Base-by-base conservation (phyloP, 805 yeast genomes). In the Ogataea philodendri region DNA sequence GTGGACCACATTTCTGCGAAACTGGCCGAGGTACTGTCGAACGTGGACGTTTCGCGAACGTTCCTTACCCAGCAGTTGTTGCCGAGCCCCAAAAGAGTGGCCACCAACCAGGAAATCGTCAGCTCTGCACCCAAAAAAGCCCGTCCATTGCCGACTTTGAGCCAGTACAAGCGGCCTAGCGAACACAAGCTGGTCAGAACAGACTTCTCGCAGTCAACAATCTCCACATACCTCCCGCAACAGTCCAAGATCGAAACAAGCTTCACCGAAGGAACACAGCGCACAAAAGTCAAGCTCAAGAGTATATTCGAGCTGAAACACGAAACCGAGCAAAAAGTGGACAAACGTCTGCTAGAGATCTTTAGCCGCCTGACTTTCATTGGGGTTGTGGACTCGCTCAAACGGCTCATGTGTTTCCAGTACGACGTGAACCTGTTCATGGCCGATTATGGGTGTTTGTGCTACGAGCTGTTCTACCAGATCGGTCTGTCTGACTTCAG, bases 371-470 rank as follows among this genome's bases (percentile, higher is more conserved):
- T 82, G 32, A 75, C 81, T 0, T 85, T 72, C 52, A 81, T 93
- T 7, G 98, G 98, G 0, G 62, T 90, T 3, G 89, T 85, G 2
- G 97, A 90, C 54, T 72, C 72, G 8, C 53, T 60, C 9, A 72
- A 76, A 42, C 64, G 97, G 27, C 63, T 90, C 14, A 80, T 84
- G 9, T 83, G 95, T n/a, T 67, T 90, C 27, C 98, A 93, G 55
- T 74, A 79, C 53, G 96, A 82, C 48, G 82, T 88, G 7, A 77
- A 78, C 39, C 64, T 93, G 9, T 82, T 73, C 54, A 60, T 93
- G 15, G 77, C 90, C 13, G 96, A 90, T 58, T 93, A 87, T 57
- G 86, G 81, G 0, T 70, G 84, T 0, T 55, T 85, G 1, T 66
- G 81, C 18, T 60, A 63, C 41, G 86, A 84, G 43, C 66, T 87